These are phyloP conservation scores for Cucurbitaria berberidis DNA, from an alignment of 2,329 filamentous ascomycete genomes.

Conservation along the genomic window DNA sequence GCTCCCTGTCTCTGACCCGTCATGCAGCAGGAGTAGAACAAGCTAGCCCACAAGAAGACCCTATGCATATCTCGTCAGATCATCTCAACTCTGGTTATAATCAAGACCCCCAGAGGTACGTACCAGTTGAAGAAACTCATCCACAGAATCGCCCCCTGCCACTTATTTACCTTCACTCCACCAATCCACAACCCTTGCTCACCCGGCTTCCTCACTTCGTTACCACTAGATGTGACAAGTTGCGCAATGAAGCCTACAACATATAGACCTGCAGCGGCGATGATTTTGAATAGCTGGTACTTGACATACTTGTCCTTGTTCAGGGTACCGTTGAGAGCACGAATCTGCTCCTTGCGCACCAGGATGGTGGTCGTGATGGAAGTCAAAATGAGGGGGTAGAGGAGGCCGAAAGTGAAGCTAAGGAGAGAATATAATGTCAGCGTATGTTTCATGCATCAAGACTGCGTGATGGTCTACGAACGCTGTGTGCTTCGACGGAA, in stretches of 20 bases:
- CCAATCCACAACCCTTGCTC: slow-evolving; percentile 21
- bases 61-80: slow-evolving; percentile 12
- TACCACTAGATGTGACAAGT: slow-evolving; percentile 2
- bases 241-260: slow-evolving; percentile 26
- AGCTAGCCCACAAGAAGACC: slow-evolving; percentile 32
- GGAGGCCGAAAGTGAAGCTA: slow-evolving; percentile 30
- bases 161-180: slow-evolving; percentile 27
- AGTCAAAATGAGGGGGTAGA: slow-evolving; percentile 27
- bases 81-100: not conserved
- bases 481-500: slow-evolving; percentile 25
- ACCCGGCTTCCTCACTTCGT: slow-evolving; percentile 10
- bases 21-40: slow-evolving; percentile 39
- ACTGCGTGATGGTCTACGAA: not conserved
- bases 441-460: not conserved
- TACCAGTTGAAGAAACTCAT: slow-evolving; percentile 35
- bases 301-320: slow-evolving; percentile 30
- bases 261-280: slow-evolving; percentile 21
- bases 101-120: not conserved
- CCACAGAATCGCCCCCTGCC: slow-evolving; percentile 29
- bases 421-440: not conserved
- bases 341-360: slow-evolving; percentile 25
- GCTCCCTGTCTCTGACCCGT: slow-evolving; percentile 23
- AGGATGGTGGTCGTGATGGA: slow-evolving; percentile 28
- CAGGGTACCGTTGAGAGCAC: slow-evolving; percentile 20
- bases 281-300: slow-evolving; percentile 32